Base-by-base conservation (phyloP, 2,329 filamentous ascomycete species). In the Nemania sp. region DNA sequence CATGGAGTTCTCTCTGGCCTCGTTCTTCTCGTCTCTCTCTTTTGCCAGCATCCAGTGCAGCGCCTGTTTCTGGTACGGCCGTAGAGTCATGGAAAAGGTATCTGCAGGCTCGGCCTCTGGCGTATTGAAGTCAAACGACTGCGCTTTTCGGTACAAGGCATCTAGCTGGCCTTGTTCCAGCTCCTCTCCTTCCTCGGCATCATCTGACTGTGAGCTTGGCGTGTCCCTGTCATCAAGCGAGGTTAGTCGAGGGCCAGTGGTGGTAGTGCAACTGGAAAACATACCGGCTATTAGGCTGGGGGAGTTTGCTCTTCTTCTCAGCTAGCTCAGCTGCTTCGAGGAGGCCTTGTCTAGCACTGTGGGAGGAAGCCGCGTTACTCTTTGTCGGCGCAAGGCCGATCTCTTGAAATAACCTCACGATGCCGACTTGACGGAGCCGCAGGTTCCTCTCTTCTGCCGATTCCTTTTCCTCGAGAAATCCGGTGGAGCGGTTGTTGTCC, bases 41-140 rank as follows among this genome's bases (percentile, higher is more conserved):
- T 98, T 98, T 4, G 88, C 84, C 65, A 98, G 82, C 92, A 99
- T 97, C 95, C 95, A 99, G 72, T 97, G 82, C 5, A 99, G 78
- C 0, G 95, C 92, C 75, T 99, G 95, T 71, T 92, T 97, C 74
- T 99, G 95, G 68, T 99, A 99, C 53, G 91, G 92, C 2, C 95
- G 87, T 29, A 99, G 80, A 39, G 87, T 82, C 87, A 99, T 88
- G 5, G 83, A 82, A 74, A 99, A 99, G 0, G 87, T 91, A 9
- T 88, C 82, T 5, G 90, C 87, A 10, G 95, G 94, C 68, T 97
- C 89, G 10, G 91, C 88, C 73, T 92, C 88, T 1, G 93, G 93
- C 0, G 93, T 97, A 72, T 87, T 86, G 71, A 99, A 98, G 74
- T 99, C 95, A 70, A 98, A 98, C 0, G 92, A 93, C 72, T 99